Percentiles rank a stretch among this genome's conserved stretches.
phyloP scores from a whole-genome alignment of 768 basidiomycete genomes.

The Mrakia blollopis region DNA sequence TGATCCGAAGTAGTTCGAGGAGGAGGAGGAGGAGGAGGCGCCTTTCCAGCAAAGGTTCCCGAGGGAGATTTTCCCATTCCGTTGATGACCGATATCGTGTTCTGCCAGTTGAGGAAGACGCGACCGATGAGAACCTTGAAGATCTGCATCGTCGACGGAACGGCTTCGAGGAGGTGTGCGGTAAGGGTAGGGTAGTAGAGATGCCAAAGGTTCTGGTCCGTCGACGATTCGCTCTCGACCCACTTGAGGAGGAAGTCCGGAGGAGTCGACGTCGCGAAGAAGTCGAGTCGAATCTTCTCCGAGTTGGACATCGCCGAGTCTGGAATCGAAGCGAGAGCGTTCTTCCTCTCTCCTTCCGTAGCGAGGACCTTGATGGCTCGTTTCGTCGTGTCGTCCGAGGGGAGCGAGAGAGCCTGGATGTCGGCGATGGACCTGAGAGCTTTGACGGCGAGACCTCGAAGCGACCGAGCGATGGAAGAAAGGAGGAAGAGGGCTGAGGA shows the following conservation, averaged over 20 bases:
- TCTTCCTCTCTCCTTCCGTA: slow-evolving; percentile 14
- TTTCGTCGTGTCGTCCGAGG: neutral
- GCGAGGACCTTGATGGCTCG: slow-evolving; percentile 25
- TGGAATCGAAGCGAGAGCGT: slow-evolving; percentile 10
- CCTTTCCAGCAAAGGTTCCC: neutral
- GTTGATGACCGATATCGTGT: slow-evolving; percentile 37
- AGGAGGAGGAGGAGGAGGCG: slow-evolving; percentile 24
- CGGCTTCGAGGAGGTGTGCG: slow-evolving; percentile 31
- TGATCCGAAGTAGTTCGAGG: slow-evolving; percentile 38
- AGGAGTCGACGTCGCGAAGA: slow-evolving; percentile 32
- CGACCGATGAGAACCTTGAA: slow-evolving; percentile 36
- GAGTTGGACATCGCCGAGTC: slow-evolving; percentile 33
- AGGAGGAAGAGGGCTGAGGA: slow-evolving; percentile 29
- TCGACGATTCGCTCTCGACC: slow-evolving; percentile 40
- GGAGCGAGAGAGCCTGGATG: slow-evolving; percentile 19
- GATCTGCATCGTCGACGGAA: slow-evolving; percentile 36
- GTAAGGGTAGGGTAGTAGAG: slow-evolving; percentile 39
- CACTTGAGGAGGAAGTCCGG: slow-evolving; percentile 38
- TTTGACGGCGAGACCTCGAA: slow-evolving; percentile 24
- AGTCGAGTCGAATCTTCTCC: slow-evolving; percentile 39
- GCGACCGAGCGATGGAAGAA: slow-evolving; percentile 23
- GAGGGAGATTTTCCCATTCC: slow-evolving; percentile 25
- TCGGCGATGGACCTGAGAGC: slow-evolving; percentile 9
- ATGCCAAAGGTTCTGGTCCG: slow-evolving; percentile 41
- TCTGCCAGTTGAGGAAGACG: slow-evolving; percentile 39